Base-by-base conservation (phyloP, 2,329 filamentous ascomycete species). In the Tympanopsis confertula region DNA sequence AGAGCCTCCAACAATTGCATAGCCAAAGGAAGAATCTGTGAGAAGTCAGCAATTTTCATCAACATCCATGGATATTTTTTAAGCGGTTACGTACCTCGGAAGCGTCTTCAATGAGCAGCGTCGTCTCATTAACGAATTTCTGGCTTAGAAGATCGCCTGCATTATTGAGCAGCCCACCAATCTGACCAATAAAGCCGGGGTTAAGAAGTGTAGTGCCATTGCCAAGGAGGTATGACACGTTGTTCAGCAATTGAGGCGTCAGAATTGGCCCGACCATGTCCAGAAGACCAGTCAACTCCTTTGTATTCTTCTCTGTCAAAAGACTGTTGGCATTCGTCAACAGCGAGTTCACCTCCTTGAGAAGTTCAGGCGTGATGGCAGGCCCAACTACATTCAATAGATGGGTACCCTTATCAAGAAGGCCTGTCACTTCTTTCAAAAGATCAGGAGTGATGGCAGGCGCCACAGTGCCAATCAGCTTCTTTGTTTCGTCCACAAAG, bases 401-500 rank as follows among this genome's bases (percentile, higher is more conserved):
- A 18, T 33, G n/a, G n/a, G n/a, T n/a, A n/a, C n/a, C n/a, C n/a
- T 52, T 55, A 43, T 20, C 42, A 19, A 33, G 26, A 14, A 18
- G 41, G 47, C 37, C 47, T 10, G 24, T 28, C 10, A 28, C n/a
- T 28, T 28, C 24, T n/a, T 28, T 45, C 29, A 15, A 38, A 28
- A 17, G 13, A 15, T 38, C 20, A 13, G 13, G 14, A 13, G 15
- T 22, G 19, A 35, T 14, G 15, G 19, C 39, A 12, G 7, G 14
- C 24, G 24, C 24, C 24, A 28, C 24, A 28, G 24, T n/a, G n/a
- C 24, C 24, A 35, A 29, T 19, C 24, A 13, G 5, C 33, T 39
- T 41, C 12, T 43, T 43, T 3, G 54, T 56, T 15, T 53, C 51
- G 15, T 44, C 40, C 35, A 57, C 51, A 35, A 57, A 57, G 29